Conservation (phyloP, 1,284 basidiomycete genomes). For the Anthracocystis panici-leucophaei region DNA sequence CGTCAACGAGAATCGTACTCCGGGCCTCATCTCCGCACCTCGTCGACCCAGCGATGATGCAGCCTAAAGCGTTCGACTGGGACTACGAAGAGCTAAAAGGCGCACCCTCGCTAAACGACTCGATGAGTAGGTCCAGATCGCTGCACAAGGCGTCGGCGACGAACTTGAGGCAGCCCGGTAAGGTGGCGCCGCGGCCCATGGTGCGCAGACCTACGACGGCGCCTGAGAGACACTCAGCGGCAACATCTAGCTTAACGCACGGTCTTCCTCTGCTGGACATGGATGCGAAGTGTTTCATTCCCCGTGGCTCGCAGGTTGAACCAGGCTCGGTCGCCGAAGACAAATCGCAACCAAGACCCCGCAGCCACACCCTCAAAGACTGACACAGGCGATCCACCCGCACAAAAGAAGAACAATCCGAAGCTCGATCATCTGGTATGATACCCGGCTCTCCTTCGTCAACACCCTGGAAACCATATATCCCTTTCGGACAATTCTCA, state of each 20-base stretch:
- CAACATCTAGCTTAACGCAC: background rate
- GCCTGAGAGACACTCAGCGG: background rate
- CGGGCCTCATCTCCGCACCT: background rate
- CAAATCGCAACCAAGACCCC: background rate
- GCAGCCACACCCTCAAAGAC: background rate
- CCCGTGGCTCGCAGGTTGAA: background rate
- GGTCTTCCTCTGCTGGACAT: conserved; percentile 1
- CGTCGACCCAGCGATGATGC: background rate
- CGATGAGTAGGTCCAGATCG: background rate
- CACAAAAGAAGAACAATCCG: background rate
- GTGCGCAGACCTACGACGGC: background rate
- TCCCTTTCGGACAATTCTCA: too few species aligned
- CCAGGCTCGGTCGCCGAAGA: background rate
- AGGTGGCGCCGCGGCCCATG: background rate
- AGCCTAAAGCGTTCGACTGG: background rate
- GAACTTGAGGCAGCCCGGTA: conserved; percentile 9
- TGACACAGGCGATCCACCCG: background rate
- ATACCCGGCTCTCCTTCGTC: too few species aligned
- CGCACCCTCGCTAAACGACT: background rate
- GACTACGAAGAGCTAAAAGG: background rate
- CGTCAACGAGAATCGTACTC: background rate
- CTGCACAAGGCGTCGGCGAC: conserved; percentile 4
- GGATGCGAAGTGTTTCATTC: conserved; percentile 13
- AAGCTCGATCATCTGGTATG: background rate
- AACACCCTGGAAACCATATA: too few species aligned